A percentile compares a stretch with the other conserved stretches of the same genome.
Conservation (phyloP, 805 yeast species). For the Brettanomyces naardenensis region DNA sequence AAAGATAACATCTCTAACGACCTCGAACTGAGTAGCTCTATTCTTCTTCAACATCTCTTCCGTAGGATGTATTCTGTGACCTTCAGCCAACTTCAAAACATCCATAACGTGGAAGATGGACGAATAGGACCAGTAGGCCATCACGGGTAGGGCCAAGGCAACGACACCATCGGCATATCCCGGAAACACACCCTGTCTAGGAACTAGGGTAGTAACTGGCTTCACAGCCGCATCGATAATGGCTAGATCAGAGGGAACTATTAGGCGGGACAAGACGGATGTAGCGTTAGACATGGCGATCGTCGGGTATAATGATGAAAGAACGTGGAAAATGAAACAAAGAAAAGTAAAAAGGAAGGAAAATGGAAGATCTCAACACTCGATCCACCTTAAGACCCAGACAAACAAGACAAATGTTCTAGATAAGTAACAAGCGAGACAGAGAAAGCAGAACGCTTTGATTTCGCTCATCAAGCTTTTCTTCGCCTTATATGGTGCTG, state of each 20-base stretch:
- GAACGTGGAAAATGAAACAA: neutral
- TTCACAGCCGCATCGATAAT: neutral
- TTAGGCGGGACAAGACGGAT: neutral
- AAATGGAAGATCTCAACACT: neutral
- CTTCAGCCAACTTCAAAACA: conserved; percentile 64
- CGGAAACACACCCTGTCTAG: neutral
- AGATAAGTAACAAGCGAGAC: too few species aligned
- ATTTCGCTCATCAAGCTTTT: too few species aligned
- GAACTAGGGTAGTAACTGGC: neutral
- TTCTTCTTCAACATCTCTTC: conserved; percentile 75
- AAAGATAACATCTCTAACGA: conserved; percentile 69
- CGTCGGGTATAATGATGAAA: neutral
- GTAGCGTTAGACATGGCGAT: neutral
- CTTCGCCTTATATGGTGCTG: too few species aligned
- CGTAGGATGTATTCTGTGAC: conserved; percentile 85
- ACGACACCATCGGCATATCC: conserved; percentile 2
- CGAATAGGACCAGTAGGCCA: conserved; percentile 79
- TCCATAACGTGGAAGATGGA: conserved; percentile 70
- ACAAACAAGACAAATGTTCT: too few species aligned
- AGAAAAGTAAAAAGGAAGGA: neutral
- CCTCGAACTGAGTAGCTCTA: conserved; percentile 62
- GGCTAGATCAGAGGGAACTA: conserved; percentile 1
- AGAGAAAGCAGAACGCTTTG: too few species aligned
- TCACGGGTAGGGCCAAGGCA: conserved; percentile 42
- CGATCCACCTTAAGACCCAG: too few species aligned